Base-by-base conservation (phyloP, 1,139 yeast genomes). In the Ogataea hybrid region DNA sequence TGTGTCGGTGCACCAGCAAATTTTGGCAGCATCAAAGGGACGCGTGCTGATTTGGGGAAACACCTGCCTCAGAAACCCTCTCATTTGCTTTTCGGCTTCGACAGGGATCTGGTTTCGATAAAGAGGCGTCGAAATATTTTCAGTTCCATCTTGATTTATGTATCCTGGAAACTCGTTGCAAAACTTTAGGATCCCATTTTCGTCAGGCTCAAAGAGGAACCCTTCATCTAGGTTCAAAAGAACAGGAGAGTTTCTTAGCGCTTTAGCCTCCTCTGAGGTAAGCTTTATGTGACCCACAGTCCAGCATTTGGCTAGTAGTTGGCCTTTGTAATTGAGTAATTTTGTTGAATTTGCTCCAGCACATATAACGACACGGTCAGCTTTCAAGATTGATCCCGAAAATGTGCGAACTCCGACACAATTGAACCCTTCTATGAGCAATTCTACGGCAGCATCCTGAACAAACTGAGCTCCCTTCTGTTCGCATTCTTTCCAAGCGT, bases 201-300 rank as follows among this genome's bases (percentile, higher is more conserved):
- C 34, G 43, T 60, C 65, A 6, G 68, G 65, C 41, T 63, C 67
- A 39, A 64, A 64, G 34, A 61, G 54, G 47, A 63, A 64, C 6
- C 67, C 67, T 20, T 52, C 53, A 30, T 63, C 65, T 21, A 59
- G 41, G 41, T 71, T 67, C 47, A 70, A 61, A 23, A 70, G 59
- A 3, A 72, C 70, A 2, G 77, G 77, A 35, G 65, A 59, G 18
- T 57, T 54, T 46, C 56, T 61, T 14, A 61, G 57, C 15, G 46
- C 51, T 6, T 41, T 43, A 27, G 63, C 69, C 39, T 71, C 73
- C 22, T 58, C 61, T 4, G 56, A 55, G 0, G 62, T 50, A 16
- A 71, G 46, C 40, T 63, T 52, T 10, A 69, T 58, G 45, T 70
- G 74, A 1, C 71, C 70, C 9, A 69, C 62, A 36, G 70, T 64